Evolutionary conservation across 257 asterid genomes (phyloP), one percentile per base, ranked within the genome.

Genomic region (Petrea volubilis): DNA sequence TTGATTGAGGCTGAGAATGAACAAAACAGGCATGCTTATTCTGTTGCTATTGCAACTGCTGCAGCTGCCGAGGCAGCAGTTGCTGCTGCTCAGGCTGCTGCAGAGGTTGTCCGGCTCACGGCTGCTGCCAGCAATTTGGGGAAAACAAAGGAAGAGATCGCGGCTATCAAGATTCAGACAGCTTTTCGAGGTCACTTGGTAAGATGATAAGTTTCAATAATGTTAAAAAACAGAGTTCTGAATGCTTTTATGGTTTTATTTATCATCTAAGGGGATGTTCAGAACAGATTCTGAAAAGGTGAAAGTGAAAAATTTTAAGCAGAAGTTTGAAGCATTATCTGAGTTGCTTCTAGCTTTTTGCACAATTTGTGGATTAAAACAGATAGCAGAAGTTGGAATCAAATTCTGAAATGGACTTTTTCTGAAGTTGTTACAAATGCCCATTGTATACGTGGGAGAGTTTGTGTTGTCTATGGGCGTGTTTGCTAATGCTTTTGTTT

Each of bases 1-100:
- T 76, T 84, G 79, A 67, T 70, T 21, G 90, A 83, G 77, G 88
- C 91, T 0, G 88, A 91, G 74, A 77, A 82, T 74, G 93, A 85
- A 78, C 95, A 89, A 83, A 90, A 67, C 47, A 77, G 83, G 64
- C 95, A 87, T n/a, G 96, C 93, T 68, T 88, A 88, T 68, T 88
- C 97, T 7, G 97, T 88, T 67, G 92, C 95, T 50, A 55, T 91
- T 52, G 95, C 97, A 31, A 87, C 97, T 34, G 95, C 98, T 21
- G 89, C 74, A 28, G 97, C 98, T 31, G 97, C 96, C 38, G 98
- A 89, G 80, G 96, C 96, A 5, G 96, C 97, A 1, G 97, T 85
- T 31, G 96, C 94, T 0, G 95, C 96, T 24, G 96, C 96, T 62
- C 86, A 88, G 60, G 98, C 97, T 1, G 96, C 97, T 27, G 97